Base-by-base conservation (phyloP, 192 early-diverging fungal genomes). In the Coemansia sp. region DNA sequence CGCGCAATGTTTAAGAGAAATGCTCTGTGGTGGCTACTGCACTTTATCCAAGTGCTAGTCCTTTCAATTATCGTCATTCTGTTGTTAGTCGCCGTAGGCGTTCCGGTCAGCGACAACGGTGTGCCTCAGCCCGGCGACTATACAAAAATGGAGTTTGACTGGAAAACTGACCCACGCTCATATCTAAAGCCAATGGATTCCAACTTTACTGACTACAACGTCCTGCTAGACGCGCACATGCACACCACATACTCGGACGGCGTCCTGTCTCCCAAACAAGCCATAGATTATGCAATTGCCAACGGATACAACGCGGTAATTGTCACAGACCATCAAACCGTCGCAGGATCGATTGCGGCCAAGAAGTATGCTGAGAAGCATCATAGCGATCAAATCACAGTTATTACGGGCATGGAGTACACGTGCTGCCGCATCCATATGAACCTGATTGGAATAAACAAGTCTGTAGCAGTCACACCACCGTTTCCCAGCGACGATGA, bases 281-380 rank as follows among this genome's bases (percentile, higher is more conserved):
- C 85, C 1, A 23, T 91, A 3, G 79, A 89, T 41, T 91, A 83
- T 84, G 83, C 87, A 66, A 49, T 73, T 24, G 88, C 90, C 4
- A 89, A 88, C 60, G 88, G 90, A 29, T 91, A 80, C 68, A 89
- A 89, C 65, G 89, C 89, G 7, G 75, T 89, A 2, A 77, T 89
- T 48, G 89, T 89, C 27, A 89, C 86, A 5, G 89, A 91, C 60
- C 89, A 91, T 52, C 88, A 91, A 65, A 85, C 84, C 0, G 75
- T 91, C 6, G 64, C 64, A 27, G 89, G 89, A 53, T 85, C 84
- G 4, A 48, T 88, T n/a, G 86, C 82, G 3, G 86, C 88, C 2
- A 82, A 84, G 58, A 58, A 82, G 59, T 67, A 88, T 32, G 88
- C 87, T 2, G 65, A 71, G 52, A 53, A 68, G 54, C 50, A 77